Evolutionary conservation across 768 basidiomycete species (phyloP).

Genomic region (Multifurca ochricompacta): DNA sequence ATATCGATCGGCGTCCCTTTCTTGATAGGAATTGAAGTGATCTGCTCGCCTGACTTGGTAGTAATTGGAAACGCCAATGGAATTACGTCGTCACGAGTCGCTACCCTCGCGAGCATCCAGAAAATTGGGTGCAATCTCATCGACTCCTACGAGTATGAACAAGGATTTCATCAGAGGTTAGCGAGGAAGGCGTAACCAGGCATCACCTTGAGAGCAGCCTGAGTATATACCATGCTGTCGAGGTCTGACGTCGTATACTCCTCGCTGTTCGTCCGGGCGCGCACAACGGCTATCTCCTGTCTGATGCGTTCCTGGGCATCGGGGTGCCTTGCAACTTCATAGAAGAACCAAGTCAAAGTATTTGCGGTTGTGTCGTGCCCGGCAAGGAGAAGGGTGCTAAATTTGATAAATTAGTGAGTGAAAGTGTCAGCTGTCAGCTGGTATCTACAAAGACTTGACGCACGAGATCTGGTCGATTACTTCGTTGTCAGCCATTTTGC

Average conservation of each 20-base stretch:
- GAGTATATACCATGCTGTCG: constrained; percentile 29
- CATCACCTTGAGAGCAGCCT: constrained; percentile 30
- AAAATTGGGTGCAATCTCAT: constrained; percentile 17
- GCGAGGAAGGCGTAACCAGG: no score
- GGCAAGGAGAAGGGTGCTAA: neutral
- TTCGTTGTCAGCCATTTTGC: no score
- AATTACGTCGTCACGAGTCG: constrained; percentile 19
- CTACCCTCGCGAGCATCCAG: neutral
- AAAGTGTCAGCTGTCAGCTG: no score
- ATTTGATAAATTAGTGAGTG: constrained; percentile 21
- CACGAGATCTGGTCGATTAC: no score
- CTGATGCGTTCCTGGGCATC: constrained; percentile 25
- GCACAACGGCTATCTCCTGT: constrained; percentile 25
- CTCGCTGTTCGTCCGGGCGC: constrained; percentile 22
- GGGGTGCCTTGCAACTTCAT: constrained; percentile 25
- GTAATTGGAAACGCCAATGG: constrained; percentile 15
- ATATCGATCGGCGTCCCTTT: constrained; percentile 1
- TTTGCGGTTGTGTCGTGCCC: constrained; percentile 30
- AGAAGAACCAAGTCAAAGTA: constrained; percentile 27
- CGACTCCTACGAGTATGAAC: neutral
- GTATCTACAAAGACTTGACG: no score
- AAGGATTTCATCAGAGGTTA: neutral
- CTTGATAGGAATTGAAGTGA: constrained; percentile 1
- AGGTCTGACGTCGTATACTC: constrained; percentile 29
- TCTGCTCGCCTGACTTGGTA: neutral